Base-by-base conservation (phyloP, 2,329 filamentous ascomycete genomes). In the Penicillium sp. region DNA sequence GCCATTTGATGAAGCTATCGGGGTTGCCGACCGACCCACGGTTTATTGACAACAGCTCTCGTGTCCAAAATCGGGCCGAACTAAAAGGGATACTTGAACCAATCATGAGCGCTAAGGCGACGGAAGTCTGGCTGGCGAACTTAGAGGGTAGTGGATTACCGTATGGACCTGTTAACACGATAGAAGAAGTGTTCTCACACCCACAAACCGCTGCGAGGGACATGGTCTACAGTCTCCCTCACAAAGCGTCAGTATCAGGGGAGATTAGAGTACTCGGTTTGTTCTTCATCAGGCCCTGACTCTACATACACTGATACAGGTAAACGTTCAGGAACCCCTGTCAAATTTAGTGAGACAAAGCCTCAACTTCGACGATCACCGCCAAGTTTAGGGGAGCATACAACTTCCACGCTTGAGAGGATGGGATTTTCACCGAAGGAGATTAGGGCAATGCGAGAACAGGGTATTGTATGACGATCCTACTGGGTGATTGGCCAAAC, bases 21-120 rank as follows among this genome's bases (percentile, higher is more conserved):
- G 81, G 87, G 48, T 86, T 87, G 82, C 85, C 83, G 59, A 76
- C 81, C 1, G 82, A 89, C 64, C 68, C 80, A 1, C 82, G 80
- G 57, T 91, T 84, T 73, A 77, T 73, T 62, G 82, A 84, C 54
- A 91, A 91, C 62, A 81, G 83, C 12, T 77, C 81, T 54, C 78
- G 88, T 15, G 87, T 91, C 0, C 78, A 85, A 52, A 73, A 79
- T 55, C 68, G 73, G 1, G 63, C 70, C n/a, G 74, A 69, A 3
- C 59, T 82, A 40, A 73, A 73, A 31, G 51, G 51, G 0, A 70
- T 77, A 9, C 52, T 81, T 27, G 69, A 75, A 33, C 59, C 63
- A 0, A 56, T 71, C 3, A 75, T 80, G 53, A 58, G 57, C 19
- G 52, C 53, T 9, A 77, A 74, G 61, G 74, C 75, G 5, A 78